Conservation (phyloP, 2,329 filamentous ascomycete species). For the Cladosporium sp. region DNA sequence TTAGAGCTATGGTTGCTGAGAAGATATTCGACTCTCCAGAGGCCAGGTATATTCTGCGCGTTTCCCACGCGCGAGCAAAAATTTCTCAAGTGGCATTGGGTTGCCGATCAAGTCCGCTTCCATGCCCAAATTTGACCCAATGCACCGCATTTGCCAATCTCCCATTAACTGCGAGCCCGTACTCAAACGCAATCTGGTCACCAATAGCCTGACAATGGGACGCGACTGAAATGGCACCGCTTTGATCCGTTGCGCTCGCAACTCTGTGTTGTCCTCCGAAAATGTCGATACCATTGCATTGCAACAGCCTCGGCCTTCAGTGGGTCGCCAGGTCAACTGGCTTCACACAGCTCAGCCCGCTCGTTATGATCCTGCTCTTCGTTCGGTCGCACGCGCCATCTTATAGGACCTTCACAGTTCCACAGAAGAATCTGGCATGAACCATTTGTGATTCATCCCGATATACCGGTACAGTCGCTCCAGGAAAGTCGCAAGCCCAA, state of each 20-base stretch:
- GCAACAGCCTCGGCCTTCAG: not conserved
- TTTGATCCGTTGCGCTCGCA: not conserved
- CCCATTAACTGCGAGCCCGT: not conserved
- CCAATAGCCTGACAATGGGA: not conserved
- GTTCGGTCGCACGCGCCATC: not conserved
- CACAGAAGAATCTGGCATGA: not conserved
- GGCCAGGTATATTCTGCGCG: constrained; percentile 9
- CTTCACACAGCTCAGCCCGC: not conserved
- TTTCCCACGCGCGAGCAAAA: constrained; percentile 19
- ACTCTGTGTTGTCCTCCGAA: not conserved
- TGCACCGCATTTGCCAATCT: constrained; percentile 12
- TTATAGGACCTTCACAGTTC: not conserved
- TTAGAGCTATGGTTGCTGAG: constrained; percentile 26
- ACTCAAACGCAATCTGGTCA: not conserved
- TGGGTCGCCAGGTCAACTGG: not conserved
- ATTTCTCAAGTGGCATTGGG: not conserved
- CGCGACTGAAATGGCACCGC: not conserved
- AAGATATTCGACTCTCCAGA: constrained; percentile 19
- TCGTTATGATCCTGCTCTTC: not conserved
- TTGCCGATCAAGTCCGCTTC: constrained; percentile 12
- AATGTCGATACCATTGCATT: not conserved
- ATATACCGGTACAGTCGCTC: not conserved
- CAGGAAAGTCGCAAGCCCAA: not conserved
- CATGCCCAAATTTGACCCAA: constrained; percentile 6
- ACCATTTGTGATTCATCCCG: not conserved